Conservation (phyloP, 441 rosid genomes). For the Biscutella laevigata region DNA sequence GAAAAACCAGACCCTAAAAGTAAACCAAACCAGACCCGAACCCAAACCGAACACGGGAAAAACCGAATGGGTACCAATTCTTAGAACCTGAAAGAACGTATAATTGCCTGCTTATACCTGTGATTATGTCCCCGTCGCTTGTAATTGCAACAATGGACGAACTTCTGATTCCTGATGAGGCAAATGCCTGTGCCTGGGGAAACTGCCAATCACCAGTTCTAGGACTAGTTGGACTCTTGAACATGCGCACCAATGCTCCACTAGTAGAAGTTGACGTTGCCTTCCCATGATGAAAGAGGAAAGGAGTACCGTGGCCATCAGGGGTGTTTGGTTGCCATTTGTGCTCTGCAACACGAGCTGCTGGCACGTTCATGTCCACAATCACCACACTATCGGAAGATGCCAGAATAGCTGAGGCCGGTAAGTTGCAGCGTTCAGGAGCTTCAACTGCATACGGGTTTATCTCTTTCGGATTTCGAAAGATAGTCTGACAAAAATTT, state of each 20-base stretch:
- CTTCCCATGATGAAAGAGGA: conserved; percentile 89
- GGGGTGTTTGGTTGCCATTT: conserved; percentile 99
- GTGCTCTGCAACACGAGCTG: conserved; percentile 83
- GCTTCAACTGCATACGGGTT: conserved; percentile 67
- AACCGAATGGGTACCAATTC: too few species aligned
- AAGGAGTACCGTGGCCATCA: conserved; percentile 90
- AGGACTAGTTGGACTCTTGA: conserved; percentile 63
- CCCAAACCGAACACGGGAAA: too few species aligned
- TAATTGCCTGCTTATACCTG: conserved; percentile 43
- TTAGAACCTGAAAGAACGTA: too few species aligned
- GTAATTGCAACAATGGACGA: conserved; percentile 79
- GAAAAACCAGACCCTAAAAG: too few species aligned
- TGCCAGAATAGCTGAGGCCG: conserved; percentile 90
- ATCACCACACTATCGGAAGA: conserved; percentile 72
- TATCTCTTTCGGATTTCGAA: conserved; percentile 77
- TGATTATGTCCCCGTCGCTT: conserved; percentile 70
- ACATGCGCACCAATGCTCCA: conserved; percentile 84
- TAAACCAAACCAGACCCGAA: too few species aligned
- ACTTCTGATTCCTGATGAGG: conserved; percentile 78
- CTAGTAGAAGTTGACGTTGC: conserved; percentile 53
- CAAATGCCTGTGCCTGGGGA: conserved; percentile 91
- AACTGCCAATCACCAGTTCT: conserved; percentile 66
- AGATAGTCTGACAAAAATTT: too few species aligned
- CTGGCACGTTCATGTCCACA: conserved; percentile 85
- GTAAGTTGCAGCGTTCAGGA: conserved; percentile 93